Conservation (phyloP, 495 filamentous ascomycete genomes). For the Penicillium psychrofluorescens region DNA sequence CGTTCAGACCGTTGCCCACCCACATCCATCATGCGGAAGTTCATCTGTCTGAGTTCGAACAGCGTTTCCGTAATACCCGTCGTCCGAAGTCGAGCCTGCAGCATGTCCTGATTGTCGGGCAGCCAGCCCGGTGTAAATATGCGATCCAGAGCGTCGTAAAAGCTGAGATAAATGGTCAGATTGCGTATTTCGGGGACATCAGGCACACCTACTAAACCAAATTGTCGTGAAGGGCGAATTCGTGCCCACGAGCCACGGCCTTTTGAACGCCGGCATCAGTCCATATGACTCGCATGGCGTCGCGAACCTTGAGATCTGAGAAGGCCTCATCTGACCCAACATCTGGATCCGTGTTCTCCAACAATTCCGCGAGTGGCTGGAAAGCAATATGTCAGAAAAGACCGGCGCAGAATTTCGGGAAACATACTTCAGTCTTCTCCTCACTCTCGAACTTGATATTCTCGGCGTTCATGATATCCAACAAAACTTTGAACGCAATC, state of each 20-base stretch:
- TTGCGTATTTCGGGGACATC: not conserved
- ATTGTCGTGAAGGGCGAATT: slow-evolving; percentile 95
- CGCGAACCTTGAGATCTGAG: slow-evolving; percentile 55
- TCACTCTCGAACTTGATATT: slow-evolving; percentile 67
- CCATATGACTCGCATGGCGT: slow-evolving; percentile 81
- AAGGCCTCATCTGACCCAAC: slow-evolving; percentile 70
- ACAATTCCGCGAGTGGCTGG: slow-evolving; percentile 23
- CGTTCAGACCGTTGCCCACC: slow-evolving; percentile 94
- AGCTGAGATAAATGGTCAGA: slow-evolving; percentile 48
- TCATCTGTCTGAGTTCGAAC: slow-evolving; percentile 90
- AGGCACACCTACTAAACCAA: slow-evolving; percentile 72
- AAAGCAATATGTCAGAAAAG: not conserved
- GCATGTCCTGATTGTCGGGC: slow-evolving; percentile 93
- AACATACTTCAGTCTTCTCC: slow-evolving; percentile 61
- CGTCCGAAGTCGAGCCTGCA: slow-evolving; percentile 85
- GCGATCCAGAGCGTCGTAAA: slow-evolving; percentile 83
- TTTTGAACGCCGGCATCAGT: slow-evolving; percentile 73
- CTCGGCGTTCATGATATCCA: slow-evolving; percentile 90
- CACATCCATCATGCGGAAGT: slow-evolving; percentile 98
- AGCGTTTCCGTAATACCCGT: slow-evolving; percentile 97
- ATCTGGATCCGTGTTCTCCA: slow-evolving; percentile 54
- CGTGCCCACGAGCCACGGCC: slow-evolving; percentile 83
- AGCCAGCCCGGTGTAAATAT: slow-evolving; percentile 82
- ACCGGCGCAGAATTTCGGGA: not conserved
- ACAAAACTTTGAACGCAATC: slow-evolving; percentile 78